Evolutionary conservation across 352 stramenopile species (phyloP), one percentile per base, ranked within the genome.

Genomic region (Phytophthora capsici): DNA sequence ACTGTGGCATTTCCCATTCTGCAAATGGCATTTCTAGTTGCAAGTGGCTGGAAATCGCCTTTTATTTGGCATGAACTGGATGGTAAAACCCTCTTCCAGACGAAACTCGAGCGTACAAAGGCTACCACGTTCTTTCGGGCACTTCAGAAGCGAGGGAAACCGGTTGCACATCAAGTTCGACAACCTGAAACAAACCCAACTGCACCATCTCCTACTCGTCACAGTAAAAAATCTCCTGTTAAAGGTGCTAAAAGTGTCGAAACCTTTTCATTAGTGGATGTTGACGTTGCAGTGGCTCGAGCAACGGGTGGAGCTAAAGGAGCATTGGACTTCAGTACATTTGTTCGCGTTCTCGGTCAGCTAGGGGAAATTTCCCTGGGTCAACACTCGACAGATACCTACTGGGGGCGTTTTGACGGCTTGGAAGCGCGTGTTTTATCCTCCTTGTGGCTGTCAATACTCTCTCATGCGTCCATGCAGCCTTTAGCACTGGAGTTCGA

Each of bases 231-330:
- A 43, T 19, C 34, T 63, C 19, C 44, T 63, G 40, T 22, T 2
- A 73, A 69, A 22, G 57, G 51, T 13, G 37, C 58, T 37, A 63
- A 44, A 52, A 20, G 52, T 25, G 48, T 47, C 17, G 66, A 66
- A 22, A 66, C 52, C 7, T 86, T 90, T 46, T 64, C 80, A 2
- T 75, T 75, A 19, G 81, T 75, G 4, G 80, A 89, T 47, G 73
- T 91, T 23, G 82, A 91, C 38, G 43, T 91, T 6, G 73, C 72
- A 6, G 73, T 90, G n/a, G 78, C 80, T n/a, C 84, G 88, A 60
- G 69, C 71, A 2, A 71, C 68, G 3, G 66, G 68, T 7, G 60
- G 80, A 23, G 75, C 77, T 5, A 91, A 89, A 50, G 62, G 77
- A 13, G 65, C 80, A 1, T 58, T 91, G 7, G 53, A 63, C 1